Percentiles rank a stretch among this genome's conserved stretches.
phyloP scores from a whole-genome alignment of 495 filamentous ascomycete species.

The Pseudevernia furfuracea region DNA sequence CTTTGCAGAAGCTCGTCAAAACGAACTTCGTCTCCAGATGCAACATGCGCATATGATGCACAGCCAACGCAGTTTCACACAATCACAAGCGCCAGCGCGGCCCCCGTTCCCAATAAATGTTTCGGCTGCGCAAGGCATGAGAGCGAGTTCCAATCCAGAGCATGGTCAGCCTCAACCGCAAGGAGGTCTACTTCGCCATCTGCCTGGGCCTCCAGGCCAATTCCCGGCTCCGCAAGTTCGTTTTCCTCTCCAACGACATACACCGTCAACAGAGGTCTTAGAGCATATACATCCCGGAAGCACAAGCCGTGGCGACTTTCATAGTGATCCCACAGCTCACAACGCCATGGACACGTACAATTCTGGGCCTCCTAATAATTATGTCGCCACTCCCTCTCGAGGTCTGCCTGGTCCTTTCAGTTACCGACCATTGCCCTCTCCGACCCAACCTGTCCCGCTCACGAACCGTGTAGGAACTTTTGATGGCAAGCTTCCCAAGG shows the following conservation, averaged over 20 bases:
- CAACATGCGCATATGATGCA: slow-evolving; percentile 5
- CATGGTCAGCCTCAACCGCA: background rate
- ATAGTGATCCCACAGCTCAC: slow-evolving; percentile 6
- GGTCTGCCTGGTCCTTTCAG: slow-evolving; percentile 7
- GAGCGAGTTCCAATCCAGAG: slow-evolving; percentile 12
- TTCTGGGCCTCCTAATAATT: background rate
- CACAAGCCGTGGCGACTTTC: slow-evolving; percentile 12
- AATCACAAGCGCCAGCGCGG: background rate
- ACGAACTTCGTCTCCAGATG: background rate
- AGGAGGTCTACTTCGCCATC: background rate
- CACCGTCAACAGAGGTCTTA: slow-evolving; percentile 10
- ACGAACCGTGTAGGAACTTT: background rate
- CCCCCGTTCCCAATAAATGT: background rate
- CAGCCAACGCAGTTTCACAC: background rate
- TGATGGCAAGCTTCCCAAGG: slow-evolving; percentile 5
- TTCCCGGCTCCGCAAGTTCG: background rate
- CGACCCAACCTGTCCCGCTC: background rate
- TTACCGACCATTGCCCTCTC: background rate
- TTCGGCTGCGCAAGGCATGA: background rate
- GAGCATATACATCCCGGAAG: slow-evolving; percentile 6
- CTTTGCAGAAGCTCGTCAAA: slow-evolving; percentile 2
- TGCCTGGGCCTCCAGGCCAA: slow-evolving; percentile 6
- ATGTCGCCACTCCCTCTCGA: slow-evolving; percentile 6
- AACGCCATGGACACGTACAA: background rate
- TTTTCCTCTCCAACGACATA: slow-evolving; percentile 1